phyloP scores from a whole-genome alignment of 2,329 filamentous ascomycete species.

The Diaporthe sp. region DNA sequence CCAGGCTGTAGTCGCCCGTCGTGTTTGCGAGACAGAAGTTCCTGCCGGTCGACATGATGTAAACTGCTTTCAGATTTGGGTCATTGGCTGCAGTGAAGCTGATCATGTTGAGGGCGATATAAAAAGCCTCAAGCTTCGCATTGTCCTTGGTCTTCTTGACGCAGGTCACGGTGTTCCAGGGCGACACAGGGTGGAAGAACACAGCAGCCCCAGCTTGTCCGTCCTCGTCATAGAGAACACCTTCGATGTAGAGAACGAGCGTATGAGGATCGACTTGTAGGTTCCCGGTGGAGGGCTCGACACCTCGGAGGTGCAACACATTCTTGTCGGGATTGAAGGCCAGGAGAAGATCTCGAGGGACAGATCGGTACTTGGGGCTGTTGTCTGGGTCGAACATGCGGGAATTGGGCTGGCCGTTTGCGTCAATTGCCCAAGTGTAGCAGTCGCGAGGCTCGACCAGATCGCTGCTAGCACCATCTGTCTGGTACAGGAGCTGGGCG shows the following conservation, averaged over 20 bases:
- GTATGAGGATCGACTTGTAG: neutral
- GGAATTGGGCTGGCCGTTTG: neutral
- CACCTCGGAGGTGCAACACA: neutral
- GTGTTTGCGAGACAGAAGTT: neutral
- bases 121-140: constrained; percentile 10
- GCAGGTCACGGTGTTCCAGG: constrained; percentile 3
- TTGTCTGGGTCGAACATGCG: constrained; percentile 1
- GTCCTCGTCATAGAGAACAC: neutral
- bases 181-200: neutral
- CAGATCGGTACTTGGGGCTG: neutral
- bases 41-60: constrained; percentile 2
- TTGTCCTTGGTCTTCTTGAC: neutral
- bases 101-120: constrained; percentile 15
- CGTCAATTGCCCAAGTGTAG: neutral
- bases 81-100: neutral
- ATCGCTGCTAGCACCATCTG: neutral
- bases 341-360: neutral
- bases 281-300: neutral
- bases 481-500: neutral
- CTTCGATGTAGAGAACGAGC: neutral
- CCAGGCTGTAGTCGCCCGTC: neutral
- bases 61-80: neutral
- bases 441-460: neutral
- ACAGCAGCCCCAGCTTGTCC: neutral
- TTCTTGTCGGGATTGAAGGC: neutral